Conservation (phyloP, 2,329 filamentous ascomycete genomes). For the Cladosporium sp. region DNA sequence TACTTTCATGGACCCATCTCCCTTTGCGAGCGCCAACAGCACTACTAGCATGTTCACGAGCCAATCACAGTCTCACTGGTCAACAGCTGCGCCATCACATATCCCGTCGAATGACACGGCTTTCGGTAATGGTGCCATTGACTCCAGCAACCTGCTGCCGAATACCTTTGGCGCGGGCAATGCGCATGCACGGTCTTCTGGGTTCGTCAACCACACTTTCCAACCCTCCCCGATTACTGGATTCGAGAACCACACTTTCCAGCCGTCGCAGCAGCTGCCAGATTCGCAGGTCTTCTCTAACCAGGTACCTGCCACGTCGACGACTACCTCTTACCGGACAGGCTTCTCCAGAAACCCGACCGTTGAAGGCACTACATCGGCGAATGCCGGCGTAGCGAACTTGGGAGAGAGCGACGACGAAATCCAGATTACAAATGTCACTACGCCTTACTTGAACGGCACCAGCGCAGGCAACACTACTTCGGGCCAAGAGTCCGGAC, state of each 20-base stretch:
- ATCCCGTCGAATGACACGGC: neutral
- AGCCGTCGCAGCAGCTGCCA: neutral
- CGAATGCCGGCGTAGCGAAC: neutral
- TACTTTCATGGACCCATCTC: neutral
- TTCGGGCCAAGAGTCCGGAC: conserved; percentile 14
- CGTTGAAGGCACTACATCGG: neutral
- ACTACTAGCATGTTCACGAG: neutral
- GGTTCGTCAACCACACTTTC: neutral
- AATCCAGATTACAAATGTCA: neutral
- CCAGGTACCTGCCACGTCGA: neutral
- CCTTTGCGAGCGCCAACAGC: no score
- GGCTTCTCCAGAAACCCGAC: neutral
- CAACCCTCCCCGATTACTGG: neutral
- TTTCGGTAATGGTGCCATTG: neutral
- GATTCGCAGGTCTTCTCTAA: neutral
- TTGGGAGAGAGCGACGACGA: neutral
- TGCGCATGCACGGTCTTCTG: neutral
- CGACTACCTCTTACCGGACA: neutral
- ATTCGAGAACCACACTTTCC: neutral
- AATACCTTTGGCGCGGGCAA: neutral
- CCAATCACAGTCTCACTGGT: conserved; percentile 1
- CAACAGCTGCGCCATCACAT: neutral
- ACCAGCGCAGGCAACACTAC: conserved; percentile 14
- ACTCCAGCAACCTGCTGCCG: neutral
- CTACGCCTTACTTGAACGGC: neutral